Conservation (phyloP, 2,329 filamentous ascomycete species). For the Microsporum ferrugineum region DNA sequence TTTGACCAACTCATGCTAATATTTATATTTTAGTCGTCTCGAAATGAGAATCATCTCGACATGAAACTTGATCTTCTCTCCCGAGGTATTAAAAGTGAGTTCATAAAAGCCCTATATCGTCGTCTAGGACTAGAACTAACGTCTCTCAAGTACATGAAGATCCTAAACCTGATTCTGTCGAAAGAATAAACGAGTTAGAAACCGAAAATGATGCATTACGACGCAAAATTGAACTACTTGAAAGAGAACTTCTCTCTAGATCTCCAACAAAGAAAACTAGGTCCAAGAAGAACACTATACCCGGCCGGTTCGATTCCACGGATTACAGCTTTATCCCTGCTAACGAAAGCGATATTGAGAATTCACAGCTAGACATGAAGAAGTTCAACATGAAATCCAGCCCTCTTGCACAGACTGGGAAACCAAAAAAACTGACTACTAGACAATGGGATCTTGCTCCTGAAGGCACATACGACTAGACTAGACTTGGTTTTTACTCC, state of each 20-base stretch:
- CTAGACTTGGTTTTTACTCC: not conserved
- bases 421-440: slow-evolving; percentile 35
- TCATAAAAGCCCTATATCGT: slow-evolving; percentile 9
- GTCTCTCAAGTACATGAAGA: slow-evolving; percentile 34
- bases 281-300: slow-evolving; percentile 22
- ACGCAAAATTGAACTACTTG: slow-evolving; percentile 52
- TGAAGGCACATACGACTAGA: slow-evolving; percentile 16
- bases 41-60: slow-evolving; percentile 74
- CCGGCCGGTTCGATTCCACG: slow-evolving; percentile 16
- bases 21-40: slow-evolving; percentile 41
- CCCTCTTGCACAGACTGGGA: slow-evolving; percentile 16
- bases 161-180: slow-evolving; percentile 41
- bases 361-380: slow-evolving; percentile 20
- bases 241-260: slow-evolving; percentile 52
- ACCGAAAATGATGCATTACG: slow-evolving; percentile 60
- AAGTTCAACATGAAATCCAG: slow-evolving; percentile 30
- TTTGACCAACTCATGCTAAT: not conserved
- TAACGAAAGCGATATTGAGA: slow-evolving; percentile 26
- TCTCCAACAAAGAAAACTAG: slow-evolving; percentile 49
- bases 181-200: slow-evolving; percentile 54
- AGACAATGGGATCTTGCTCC: slow-evolving; percentile 39
- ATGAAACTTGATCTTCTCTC: slow-evolving; percentile 69
- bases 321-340: slow-evolving; percentile 22
- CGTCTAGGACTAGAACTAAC: not conserved
- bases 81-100: slow-evolving; percentile 40